Percentiles rank a stretch among this genome's conserved stretches.
These are phyloP conservation scores for Backusella morwellensis DNA, from an alignment of 192 early-diverging fungal species.

Conservation along the genomic window DNA sequence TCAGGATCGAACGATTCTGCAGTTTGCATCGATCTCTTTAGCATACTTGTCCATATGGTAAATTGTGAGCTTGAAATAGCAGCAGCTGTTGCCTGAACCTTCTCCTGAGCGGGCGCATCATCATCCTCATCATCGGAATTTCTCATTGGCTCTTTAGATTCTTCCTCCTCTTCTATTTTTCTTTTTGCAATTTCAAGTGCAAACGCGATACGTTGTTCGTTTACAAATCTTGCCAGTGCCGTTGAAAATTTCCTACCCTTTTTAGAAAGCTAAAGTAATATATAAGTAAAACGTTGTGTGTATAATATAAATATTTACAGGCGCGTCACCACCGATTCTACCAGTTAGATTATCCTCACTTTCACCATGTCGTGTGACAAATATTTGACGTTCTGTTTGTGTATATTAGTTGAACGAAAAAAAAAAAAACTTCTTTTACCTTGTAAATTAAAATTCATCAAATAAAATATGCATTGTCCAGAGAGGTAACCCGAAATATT, in stretches of 20 bases:
- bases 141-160: neutral
- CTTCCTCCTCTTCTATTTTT: constrained; percentile 2
- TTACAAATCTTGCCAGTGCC: constrained; percentile 79
- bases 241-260: constrained; percentile 68
- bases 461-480: constrained; percentile 94
- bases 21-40: constrained; percentile 82
- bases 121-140: neutral
- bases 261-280: constrained; percentile 53
- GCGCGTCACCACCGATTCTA: constrained; percentile 68
- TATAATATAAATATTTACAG: neutral
- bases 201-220: constrained; percentile 50
- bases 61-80: constrained; percentile 60
- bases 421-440: constrained; percentile 24
- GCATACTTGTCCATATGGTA: constrained; percentile 87
- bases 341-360: constrained; percentile 79
- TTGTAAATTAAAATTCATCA: constrained; percentile 96
- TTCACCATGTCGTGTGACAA: constrained; percentile 94
- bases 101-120: neutral
- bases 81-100: constrained; percentile 56
- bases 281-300: neutral
- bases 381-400: constrained; percentile 69
- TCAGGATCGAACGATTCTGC: constrained; percentile 76
- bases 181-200: constrained; percentile 39
- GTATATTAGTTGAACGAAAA: neutral
- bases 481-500: constrained; percentile 92